These are phyloP conservation scores for Acacia confusa DNA, from an alignment of 306 rosid species.

Conservation along the genomic window DNA sequence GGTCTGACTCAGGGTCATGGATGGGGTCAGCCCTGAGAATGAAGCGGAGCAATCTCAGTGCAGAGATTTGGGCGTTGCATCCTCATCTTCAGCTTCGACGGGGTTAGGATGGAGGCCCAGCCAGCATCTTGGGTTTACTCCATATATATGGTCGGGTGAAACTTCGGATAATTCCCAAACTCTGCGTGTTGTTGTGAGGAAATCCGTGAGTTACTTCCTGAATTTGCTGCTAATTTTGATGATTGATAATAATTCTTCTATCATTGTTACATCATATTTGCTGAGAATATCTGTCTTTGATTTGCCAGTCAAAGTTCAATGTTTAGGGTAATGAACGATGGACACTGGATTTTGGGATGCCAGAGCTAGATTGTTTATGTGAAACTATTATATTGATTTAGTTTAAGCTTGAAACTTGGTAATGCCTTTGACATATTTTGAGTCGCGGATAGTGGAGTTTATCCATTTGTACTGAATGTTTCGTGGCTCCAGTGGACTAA, in stretches of 20 bases:
- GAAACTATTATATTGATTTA: neutral
- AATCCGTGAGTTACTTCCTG: constrained; percentile 59
- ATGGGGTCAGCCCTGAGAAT: constrained; percentile 59
- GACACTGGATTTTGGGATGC: constrained; percentile 15
- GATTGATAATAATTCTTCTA: neutral
- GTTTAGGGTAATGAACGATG: neutral
- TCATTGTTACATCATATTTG: neutral
- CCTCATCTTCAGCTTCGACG: constrained; percentile 30
- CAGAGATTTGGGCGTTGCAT: constrained; percentile 33
- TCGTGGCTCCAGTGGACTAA: constrained; percentile 2
- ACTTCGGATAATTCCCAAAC: constrained; percentile 46
- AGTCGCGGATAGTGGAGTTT: constrained; percentile 17
- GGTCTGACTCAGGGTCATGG: constrained; percentile 63
- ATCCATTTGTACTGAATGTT: neutral
- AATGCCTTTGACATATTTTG: neutral
- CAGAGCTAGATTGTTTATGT: constrained; percentile 17
- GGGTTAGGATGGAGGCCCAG: constrained; percentile 56
- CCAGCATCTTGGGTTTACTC: constrained; percentile 60
- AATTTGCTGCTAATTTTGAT: constrained; percentile 13
- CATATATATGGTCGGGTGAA: constrained; percentile 42
- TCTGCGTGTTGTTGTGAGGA: constrained; percentile 58
- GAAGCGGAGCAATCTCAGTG: constrained; percentile 48
- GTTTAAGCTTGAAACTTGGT: neutral
- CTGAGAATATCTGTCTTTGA: neutral
- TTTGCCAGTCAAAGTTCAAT: constrained; percentile 2